These are phyloP conservation scores for Pythium aristosporum DNA, from an alignment of 352 stramenopile genomes.

Conservation along the genomic window DNA sequence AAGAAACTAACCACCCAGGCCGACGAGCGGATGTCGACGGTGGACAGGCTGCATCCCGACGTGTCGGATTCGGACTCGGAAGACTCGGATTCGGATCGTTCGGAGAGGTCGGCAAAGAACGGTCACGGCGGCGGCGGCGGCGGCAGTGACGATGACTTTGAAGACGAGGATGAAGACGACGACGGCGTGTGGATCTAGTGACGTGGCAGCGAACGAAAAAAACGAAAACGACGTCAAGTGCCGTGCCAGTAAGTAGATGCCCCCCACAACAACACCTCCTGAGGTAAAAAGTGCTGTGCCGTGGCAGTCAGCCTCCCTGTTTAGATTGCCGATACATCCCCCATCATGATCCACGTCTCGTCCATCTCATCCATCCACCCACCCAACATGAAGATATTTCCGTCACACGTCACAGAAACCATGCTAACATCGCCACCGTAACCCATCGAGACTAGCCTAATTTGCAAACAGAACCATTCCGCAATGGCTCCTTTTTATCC, in stretches of 20 bases:
- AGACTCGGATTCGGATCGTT: constrained; percentile 44
- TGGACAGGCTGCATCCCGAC: constrained; percentile 76
- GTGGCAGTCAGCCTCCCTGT: not conserved
- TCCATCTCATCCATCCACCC: not conserved
- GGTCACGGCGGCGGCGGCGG: constrained; percentile 14
- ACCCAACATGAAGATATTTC: not conserved
- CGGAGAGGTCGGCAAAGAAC: constrained; percentile 47
- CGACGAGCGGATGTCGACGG: constrained; percentile 83
- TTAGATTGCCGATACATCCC: constrained; percentile 17
- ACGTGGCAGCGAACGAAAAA: not conserved
- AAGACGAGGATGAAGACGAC: constrained; percentile 40
- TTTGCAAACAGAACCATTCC: not conserved
- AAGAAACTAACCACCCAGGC: constrained; percentile 89
- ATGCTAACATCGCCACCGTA: not conserved
- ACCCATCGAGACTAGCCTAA: not conserved
- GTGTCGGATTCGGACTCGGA: constrained; percentile 75
- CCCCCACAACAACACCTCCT: not conserved
- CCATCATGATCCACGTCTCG: not conserved
- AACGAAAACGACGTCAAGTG: constrained; percentile 7
- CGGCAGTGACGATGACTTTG: constrained; percentile 14
- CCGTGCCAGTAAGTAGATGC: constrained; percentile 18
- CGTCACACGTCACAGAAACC: constrained; percentile 6
- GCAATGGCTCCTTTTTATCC: constrained; percentile 17
- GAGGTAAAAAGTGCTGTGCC: not conserved
- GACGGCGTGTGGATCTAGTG: constrained; percentile 87